These are phyloP conservation scores for Rhododendron ovatum DNA, from an alignment of 148 eudicot species.

Conservation along the genomic window DNA sequence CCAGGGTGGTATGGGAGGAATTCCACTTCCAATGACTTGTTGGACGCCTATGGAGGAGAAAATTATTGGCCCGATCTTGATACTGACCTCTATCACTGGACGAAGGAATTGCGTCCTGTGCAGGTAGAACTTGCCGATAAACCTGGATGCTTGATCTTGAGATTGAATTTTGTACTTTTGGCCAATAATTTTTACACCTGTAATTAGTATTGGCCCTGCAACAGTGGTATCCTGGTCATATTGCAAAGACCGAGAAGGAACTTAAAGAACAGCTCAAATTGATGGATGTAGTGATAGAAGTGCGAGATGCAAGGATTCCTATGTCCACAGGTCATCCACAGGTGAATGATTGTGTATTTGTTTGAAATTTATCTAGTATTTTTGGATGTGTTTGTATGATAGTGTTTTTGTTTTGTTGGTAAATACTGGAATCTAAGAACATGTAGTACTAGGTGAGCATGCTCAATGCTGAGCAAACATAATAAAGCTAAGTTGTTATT, in stretches of 20 bases:
- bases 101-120: constrained; percentile 76
- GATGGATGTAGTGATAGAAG: constrained; percentile 99
- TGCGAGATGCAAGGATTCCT: constrained; percentile 98
- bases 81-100: constrained; percentile 81
- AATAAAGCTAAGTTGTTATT: background rate
- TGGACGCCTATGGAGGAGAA: constrained; percentile 31
- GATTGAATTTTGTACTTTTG: background rate
- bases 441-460: background rate
- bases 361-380: background rate
- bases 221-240: constrained; percentile 99
- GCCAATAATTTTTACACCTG: background rate
- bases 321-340: constrained; percentile 89
- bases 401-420: background rate
- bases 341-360: constrained; percentile 28
- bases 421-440: background rate
- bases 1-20: constrained; percentile 26
- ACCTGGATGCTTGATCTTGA: background rate
- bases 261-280: constrained; percentile 92
- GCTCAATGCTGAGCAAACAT: background rate
- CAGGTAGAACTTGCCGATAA: constrained; percentile 45
- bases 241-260: constrained; percentile 94
- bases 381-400: background rate
- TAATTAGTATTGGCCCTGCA: constrained; percentile 9
- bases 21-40: constrained; percentile 20
- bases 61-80: constrained; percentile 75